A percentile compares a stretch with the other conserved stretches of the same genome.
phyloP scores from a whole-genome alignment of 768 basidiomycete genomes.

The Rhizopogon salebrosus region DNA sequence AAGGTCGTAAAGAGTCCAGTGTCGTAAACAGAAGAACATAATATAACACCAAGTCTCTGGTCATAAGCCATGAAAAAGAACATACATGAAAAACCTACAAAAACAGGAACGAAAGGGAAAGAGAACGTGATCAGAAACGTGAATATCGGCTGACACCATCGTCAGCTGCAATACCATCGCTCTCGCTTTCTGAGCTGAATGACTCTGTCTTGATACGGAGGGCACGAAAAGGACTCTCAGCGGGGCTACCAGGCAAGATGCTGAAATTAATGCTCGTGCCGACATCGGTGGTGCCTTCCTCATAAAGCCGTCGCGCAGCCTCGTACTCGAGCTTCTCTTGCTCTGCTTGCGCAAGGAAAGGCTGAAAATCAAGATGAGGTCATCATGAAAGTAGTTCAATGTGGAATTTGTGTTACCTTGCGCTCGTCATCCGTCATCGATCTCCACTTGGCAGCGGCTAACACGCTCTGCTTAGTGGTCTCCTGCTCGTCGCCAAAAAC shows the following conservation, averaged over 20 bases:
- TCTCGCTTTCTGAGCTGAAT: conserved; percentile 65
- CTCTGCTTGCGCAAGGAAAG: conserved; percentile 89
- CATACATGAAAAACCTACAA: conserved; percentile 12
- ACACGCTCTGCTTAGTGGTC: conserved; percentile 90
- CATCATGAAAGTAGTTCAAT: conserved; percentile 1
- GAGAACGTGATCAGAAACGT: conserved; percentile 22
- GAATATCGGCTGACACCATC: conserved; percentile 36
- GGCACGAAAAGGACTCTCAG: conserved; percentile 36
- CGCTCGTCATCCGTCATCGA: conserved; percentile 91
- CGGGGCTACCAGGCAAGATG: conserved; percentile 67
- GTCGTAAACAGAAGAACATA: conserved; percentile 21
- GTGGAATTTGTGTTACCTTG: conserved; percentile 50
- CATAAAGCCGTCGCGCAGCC: conserved; percentile 77
- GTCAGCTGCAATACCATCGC: conserved; percentile 55
- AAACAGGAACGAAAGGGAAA: conserved; percentile 13
- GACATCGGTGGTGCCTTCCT: conserved; percentile 69
- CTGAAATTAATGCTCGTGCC: conserved; percentile 79
- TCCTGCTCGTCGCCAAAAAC: conserved; percentile 90
- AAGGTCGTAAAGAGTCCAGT: conserved; percentile 22
- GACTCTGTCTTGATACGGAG: conserved; percentile 50
- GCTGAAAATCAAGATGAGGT: conserved; percentile 40
- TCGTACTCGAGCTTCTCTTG: conserved; percentile 95
- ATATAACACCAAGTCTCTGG: conserved; percentile 33
- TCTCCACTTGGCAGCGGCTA: conserved; percentile 91
- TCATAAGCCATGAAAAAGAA: conserved; percentile 27